A percentile compares a stretch with the other conserved stretches of the same genome.
Evolutionary conservation across 768 basidiomycete genomes (phyloP).

Genomic region (Cystobasidium ongulense): DNA sequence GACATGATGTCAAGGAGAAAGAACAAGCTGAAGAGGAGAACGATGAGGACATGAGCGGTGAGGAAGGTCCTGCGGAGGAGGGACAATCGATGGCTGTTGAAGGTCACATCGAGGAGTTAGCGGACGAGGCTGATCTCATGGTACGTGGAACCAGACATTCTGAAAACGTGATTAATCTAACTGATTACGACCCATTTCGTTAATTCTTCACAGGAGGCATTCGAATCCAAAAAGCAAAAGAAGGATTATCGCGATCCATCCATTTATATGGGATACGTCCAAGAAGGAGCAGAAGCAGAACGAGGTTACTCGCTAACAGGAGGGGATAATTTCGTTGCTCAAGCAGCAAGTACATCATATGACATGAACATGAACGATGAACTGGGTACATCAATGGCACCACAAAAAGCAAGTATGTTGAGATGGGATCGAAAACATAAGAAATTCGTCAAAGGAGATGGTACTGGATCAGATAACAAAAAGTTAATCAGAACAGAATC

Average conservation of each 20-base stretch:
- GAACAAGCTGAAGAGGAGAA: conserved; percentile 41
- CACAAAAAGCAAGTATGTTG: conserved; percentile 53
- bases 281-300: conserved; percentile 75
- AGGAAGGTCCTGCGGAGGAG: conserved; percentile 45
- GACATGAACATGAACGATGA: conserved; percentile 59
- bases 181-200: neutral
- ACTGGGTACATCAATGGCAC: conserved; percentile 51
- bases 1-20: conserved; percentile 27
- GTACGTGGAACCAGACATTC: neutral
- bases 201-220: conserved; percentile 50
- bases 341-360: conserved; percentile 69
- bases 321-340: conserved; percentile 65
- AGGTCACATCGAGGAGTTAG: conserved; percentile 41
- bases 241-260: conserved; percentile 65
- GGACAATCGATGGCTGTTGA: conserved; percentile 59
- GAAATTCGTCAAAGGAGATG: conserved; percentile 78
- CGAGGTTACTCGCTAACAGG: conserved; percentile 87
- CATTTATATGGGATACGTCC: conserved; percentile 86
- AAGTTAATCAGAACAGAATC: conserved; percentile 90
- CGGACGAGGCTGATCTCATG: conserved; percentile 34
- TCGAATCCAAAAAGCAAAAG: conserved; percentile 51
- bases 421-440: conserved; percentile 97
- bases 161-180: neutral
- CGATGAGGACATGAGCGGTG: conserved; percentile 36
- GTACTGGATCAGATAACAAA: conserved; percentile 79